A percentile compares a stretch with the other conserved stretches of the same genome.
These are phyloP conservation scores for Emergomyces pasteurianus DNA, from an alignment of 2,329 filamentous ascomycete species.

Conservation along the genomic window DNA sequence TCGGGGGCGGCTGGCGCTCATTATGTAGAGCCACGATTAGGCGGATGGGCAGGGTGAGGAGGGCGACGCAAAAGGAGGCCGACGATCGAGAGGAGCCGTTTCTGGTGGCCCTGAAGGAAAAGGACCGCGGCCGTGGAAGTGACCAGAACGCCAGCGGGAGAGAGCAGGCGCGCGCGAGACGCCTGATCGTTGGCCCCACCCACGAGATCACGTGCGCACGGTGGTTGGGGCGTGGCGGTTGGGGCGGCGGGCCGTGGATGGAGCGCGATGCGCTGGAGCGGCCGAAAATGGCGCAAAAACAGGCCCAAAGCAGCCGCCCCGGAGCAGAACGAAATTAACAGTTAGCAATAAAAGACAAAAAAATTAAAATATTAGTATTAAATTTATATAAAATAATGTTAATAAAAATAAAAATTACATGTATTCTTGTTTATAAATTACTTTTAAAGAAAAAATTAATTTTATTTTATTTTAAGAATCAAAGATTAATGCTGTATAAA, in stretches of 20 bases:
- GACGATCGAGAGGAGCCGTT: neutral
- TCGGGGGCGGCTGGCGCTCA: neutral
- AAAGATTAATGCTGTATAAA: too few relatives aligned
- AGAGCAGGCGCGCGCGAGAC: neutral
- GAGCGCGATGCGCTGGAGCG: neutral
- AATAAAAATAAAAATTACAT: too few relatives aligned
- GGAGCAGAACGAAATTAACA: constrained; percentile 1
- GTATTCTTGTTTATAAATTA: too few relatives aligned
- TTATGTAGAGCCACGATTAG: neutral
- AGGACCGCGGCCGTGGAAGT: neutral
- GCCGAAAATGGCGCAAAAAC: neutral
- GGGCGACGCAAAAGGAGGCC: neutral
- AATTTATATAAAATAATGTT: too few relatives aligned
- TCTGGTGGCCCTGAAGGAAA: neutral
- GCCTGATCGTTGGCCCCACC: neutral
- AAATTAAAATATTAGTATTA: too few relatives aligned
- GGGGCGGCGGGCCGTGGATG: neutral
- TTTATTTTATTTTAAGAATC: too few relatives aligned
- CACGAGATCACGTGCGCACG: neutral
- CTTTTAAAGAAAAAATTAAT: too few relatives aligned
- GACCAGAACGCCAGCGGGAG: neutral
- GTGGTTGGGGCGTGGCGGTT: constrained; percentile 1
- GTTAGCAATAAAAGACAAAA: too few relatives aligned
- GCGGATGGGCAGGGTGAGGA: constrained; percentile 1
- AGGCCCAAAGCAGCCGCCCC: neutral